phyloP scores from a whole-genome alignment of 1,284 basidiomycete species.

The Cutaneotrichosporon sp. region DNA sequence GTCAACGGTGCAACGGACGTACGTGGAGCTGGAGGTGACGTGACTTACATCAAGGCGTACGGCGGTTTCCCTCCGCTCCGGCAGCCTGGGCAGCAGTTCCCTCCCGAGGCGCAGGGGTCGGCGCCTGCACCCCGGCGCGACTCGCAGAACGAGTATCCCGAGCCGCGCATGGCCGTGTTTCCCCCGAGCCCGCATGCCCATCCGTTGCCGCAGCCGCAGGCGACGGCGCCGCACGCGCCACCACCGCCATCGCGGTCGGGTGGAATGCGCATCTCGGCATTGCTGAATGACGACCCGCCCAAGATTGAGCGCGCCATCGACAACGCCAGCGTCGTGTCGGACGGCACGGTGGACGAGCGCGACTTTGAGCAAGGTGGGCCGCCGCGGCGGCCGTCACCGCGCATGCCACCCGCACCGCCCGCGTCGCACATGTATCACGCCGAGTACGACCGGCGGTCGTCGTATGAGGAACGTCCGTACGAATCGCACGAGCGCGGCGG shows the following conservation, averaged over 20 bases:
- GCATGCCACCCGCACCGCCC: background rate
- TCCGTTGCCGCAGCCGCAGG: background rate
- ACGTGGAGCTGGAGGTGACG: background rate
- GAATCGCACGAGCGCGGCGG: constrained; percentile 2
- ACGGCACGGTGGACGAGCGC: constrained; percentile 40
- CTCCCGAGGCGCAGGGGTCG: background rate
- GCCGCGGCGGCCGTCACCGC: constrained; percentile 11
- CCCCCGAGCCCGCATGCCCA: constrained; percentile 24
- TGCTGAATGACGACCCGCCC: constrained; percentile 39
- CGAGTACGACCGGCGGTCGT: constrained; percentile 10
- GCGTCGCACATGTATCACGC: background rate
- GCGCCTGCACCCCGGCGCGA: background rate
- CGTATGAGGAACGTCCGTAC: constrained; percentile 3
- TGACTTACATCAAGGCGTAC: background rate
- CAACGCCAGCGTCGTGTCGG: constrained; percentile 32
- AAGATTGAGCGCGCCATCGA: constrained; percentile 19
- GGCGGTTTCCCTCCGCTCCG: constrained; percentile 11
- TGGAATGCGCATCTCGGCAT: constrained; percentile 39
- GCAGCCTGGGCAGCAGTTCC: background rate
- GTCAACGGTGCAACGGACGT: constrained; percentile 15
- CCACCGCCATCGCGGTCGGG: constrained; percentile 26
- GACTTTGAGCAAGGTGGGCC: constrained; percentile 19
- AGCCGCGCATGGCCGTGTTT: constrained; percentile 40
- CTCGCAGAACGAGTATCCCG: constrained; percentile 7
- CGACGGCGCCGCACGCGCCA: background rate